Conservation (phyloP, 257 asterid species). For the Parsonsia alboflavescens region DNA sequence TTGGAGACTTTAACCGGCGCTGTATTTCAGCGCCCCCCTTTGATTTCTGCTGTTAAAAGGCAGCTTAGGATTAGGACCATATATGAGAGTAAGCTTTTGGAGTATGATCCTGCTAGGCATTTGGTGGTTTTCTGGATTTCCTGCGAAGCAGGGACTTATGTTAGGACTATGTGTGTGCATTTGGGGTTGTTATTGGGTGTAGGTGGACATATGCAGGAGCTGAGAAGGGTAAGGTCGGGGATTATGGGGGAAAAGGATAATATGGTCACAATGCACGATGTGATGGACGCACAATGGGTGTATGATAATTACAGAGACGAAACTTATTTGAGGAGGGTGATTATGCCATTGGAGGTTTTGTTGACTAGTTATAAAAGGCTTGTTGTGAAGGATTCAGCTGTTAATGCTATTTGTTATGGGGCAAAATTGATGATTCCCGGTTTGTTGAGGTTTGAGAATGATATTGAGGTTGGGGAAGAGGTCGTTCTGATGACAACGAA, state of each 20-base stretch:
- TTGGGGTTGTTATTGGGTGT: conserved; percentile 89
- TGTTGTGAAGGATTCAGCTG: conserved; percentile 90
- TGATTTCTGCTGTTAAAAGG: conserved; percentile 88
- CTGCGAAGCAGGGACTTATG: conserved; percentile 96
- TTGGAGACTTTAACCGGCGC: conserved; percentile 88
- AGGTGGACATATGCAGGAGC: conserved; percentile 91
- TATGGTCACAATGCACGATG: conserved; percentile 94
- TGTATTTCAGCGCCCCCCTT: conserved; percentile 87
- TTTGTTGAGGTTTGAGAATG: conserved; percentile 86
- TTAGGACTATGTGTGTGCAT: conserved; percentile 91
- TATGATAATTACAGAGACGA: conserved; percentile 80
- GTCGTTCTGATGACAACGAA: conserved; percentile 88
- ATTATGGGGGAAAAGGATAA: conserved; percentile 92
- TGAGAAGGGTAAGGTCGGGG: conserved; percentile 85
- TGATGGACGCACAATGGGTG: conserved; percentile 93
- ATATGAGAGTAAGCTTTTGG: conserved; percentile 85
- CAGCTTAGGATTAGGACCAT: conserved; percentile 92
- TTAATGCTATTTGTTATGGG: conserved; percentile 89
- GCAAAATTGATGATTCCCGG: conserved; percentile 96
- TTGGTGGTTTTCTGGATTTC: conserved; percentile 94
- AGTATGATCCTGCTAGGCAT: conserved; percentile 68
- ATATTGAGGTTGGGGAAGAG: conserved; percentile 76
- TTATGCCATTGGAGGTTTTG: conserved; percentile 88
- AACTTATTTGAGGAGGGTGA: conserved; percentile 76
- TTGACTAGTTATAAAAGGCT: conserved; percentile 88